A percentile compares a stretch with the other conserved stretches of the same genome.
Conservation (phyloP, 129 eudicot genomes). For the Artemisia annua region DNA sequence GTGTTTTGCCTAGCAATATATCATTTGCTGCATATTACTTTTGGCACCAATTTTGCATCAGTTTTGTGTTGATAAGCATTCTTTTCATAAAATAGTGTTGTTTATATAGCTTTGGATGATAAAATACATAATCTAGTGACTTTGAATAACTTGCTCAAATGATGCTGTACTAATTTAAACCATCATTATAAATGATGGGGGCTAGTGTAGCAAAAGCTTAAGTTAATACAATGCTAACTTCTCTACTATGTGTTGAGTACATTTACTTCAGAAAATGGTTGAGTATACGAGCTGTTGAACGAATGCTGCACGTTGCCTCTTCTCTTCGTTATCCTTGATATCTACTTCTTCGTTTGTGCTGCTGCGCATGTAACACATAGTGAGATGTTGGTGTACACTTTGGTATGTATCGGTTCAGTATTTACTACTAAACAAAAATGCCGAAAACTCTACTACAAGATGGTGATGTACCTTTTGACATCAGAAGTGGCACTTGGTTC, state of each 20-base stretch:
- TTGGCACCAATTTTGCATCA: neutral
- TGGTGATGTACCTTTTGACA: constrained; percentile 41
- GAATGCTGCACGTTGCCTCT: constrained; percentile 49
- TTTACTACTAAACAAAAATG: neutral
- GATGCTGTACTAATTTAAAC: constrained; percentile 21
- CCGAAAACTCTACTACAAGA: neutral
- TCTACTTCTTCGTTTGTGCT: constrained; percentile 31
- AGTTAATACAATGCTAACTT: constrained; percentile 27
- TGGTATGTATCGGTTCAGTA: neutral
- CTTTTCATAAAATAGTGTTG: no score
- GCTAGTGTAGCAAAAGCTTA: constrained; percentile 22
- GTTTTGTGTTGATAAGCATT: neutral
- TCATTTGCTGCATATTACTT: no score
- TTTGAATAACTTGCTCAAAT: constrained; percentile 11
- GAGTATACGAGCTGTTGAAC: constrained; percentile 51
- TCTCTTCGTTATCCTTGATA: constrained; percentile 50
- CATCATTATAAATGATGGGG: constrained; percentile 23
- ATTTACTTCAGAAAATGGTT: constrained; percentile 45
- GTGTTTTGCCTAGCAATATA: no score
- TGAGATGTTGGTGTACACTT: constrained; percentile 11
- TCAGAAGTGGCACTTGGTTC: constrained; percentile 38
- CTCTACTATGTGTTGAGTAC: constrained; percentile 27
- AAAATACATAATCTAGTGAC: constrained; percentile 18
- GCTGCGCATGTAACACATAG: constrained; percentile 26
- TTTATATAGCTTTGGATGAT: constrained; percentile 6